phyloP scores from a whole-genome alignment of 306 rosid species.

The Quercus aquifolioides region DNA sequence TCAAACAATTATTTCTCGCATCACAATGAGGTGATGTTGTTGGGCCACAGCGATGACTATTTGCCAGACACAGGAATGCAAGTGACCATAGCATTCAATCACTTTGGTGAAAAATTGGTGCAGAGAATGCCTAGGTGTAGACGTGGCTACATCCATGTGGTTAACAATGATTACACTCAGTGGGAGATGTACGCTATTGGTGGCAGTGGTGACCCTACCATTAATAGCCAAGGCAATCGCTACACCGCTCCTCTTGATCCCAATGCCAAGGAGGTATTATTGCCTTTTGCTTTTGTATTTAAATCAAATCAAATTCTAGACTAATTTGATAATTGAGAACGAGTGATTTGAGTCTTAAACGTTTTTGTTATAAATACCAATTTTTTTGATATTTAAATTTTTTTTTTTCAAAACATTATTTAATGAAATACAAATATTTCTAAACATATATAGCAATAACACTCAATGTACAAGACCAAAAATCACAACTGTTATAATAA shows the following conservation, averaged over 20 bases:
- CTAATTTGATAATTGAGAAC: too few relatives aligned
- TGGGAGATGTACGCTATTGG: constrained; percentile 99
- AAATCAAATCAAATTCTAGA: too few relatives aligned
- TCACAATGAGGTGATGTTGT: constrained; percentile 81
- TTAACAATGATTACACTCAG: constrained; percentile 72
- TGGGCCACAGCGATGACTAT: constrained; percentile 84
- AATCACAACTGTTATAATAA: too few relatives aligned
- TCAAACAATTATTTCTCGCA: constrained; percentile 81
- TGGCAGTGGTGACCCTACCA: constrained; percentile 75
- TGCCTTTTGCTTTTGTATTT: too few relatives aligned
- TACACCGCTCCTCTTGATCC: constrained; percentile 58
- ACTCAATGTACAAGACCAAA: too few relatives aligned
- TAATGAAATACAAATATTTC: too few relatives aligned
- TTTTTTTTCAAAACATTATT: too few relatives aligned
- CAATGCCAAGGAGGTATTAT: constrained; percentile 49
- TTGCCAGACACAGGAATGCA: constrained; percentile 71
- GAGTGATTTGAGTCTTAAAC: too few relatives aligned
- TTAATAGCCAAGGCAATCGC: constrained; percentile 81
- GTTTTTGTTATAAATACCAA: too few relatives aligned
- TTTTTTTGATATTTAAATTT: too few relatives aligned
- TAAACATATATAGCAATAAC: too few relatives aligned
- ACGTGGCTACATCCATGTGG: constrained; percentile 79
- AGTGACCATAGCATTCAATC: constrained; percentile 91
- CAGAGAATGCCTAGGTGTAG: constrained; percentile 94
- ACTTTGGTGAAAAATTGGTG: constrained; percentile 68